These are phyloP conservation scores for Hortiboletus campestris DNA, from an alignment of 768 basidiomycete genomes.

Conservation along the genomic window DNA sequence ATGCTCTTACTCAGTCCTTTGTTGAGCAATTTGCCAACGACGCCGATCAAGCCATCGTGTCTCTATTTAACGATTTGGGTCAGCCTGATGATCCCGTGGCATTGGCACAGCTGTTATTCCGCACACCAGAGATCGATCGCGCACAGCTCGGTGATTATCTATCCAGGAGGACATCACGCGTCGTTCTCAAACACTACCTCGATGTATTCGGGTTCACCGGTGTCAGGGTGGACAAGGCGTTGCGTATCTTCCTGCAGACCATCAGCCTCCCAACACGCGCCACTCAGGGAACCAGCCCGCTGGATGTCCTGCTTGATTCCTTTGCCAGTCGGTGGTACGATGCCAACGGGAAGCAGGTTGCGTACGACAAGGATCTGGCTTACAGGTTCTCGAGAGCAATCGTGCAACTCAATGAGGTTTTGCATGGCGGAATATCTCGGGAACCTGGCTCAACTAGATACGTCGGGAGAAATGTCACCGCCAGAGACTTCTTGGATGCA, in stretches of 20 bases:
- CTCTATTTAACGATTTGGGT: constrained; percentile 61
- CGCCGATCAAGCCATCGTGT: constrained; percentile 74
- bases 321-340: constrained; percentile 92
- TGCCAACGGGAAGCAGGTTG: constrained; percentile 73
- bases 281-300: constrained; percentile 26
- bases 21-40: constrained; percentile 77
- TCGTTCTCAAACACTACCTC: constrained; percentile 78
- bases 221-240: constrained; percentile 81
- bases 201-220: constrained; percentile 86
- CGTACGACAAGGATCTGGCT: constrained; percentile 81
- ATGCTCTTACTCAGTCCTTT: constrained; percentile 69
- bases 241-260: constrained; percentile 86
- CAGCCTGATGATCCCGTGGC: constrained; percentile 63
- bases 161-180: constrained; percentile 66
- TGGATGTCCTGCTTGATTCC: constrained; percentile 70
- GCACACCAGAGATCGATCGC: constrained; percentile 79
- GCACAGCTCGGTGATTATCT: constrained; percentile 83
- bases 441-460: constrained; percentile 55
- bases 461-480: constrained; percentile 58
- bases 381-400: constrained; percentile 75
- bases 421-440: constrained; percentile 73
- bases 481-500: constrained; percentile 78
- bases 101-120: constrained; percentile 80
- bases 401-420: constrained; percentile 83
- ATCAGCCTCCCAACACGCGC: constrained; percentile 58